These are phyloP conservation scores for Fraxinus pennsylvanica DNA, from an alignment of 257 asterid genomes.

Conservation along the genomic window DNA sequence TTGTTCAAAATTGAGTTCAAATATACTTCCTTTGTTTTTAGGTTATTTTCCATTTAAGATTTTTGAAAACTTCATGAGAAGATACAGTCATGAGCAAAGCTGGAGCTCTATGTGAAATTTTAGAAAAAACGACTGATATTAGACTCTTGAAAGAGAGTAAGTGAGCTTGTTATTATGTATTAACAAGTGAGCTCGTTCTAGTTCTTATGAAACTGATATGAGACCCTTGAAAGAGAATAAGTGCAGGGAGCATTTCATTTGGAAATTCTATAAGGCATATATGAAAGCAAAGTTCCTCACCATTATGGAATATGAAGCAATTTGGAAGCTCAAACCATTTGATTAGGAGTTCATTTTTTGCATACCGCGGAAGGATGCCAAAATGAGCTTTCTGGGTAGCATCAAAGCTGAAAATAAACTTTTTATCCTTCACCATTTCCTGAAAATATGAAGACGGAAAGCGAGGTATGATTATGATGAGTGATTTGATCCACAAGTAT, in stretches of 20 bases:
- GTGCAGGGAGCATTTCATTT: constrained; percentile 12
- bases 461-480: constrained; percentile 14
- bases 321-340: constrained; percentile 98
- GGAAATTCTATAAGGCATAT: background rate
- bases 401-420: constrained; percentile 69
- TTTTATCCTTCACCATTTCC: constrained; percentile 94
- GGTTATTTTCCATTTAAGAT: no score
- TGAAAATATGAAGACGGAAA: constrained; percentile 33
- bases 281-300: constrained; percentile 50
- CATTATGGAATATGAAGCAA: constrained; percentile 96
- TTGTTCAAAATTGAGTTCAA: no score
- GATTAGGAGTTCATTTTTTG: constrained; percentile 72
- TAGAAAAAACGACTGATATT: no score
- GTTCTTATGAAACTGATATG: background rate
- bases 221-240: constrained; percentile 6
- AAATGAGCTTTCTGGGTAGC: constrained; percentile 84
- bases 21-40: no score
- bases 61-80: no score
- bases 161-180: no score
- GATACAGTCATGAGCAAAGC: no score
- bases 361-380: constrained; percentile 92
- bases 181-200: background rate
- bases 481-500: constrained; percentile 8
- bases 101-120: no score
- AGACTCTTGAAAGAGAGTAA: no score